Base-by-base conservation (phyloP, 2,329 filamentous ascomycete genomes). In the Metarhizium album region DNA sequence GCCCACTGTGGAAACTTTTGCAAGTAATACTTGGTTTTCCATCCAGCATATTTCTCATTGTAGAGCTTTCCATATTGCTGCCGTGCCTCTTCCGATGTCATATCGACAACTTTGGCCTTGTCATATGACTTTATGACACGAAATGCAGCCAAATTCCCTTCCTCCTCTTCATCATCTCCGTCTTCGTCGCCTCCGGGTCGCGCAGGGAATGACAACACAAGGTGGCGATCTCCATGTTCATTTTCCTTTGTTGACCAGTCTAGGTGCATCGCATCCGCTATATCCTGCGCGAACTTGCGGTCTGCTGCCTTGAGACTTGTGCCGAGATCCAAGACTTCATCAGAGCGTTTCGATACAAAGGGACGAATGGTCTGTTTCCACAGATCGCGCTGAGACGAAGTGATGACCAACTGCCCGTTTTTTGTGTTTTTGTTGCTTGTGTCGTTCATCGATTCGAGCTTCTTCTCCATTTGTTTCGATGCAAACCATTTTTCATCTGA, bases 11-110 rank as follows among this genome's bases (percentile, higher is more conserved):
- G 71, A 58, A 96, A 96, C 66, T 97, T 98, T 51, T 82, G 80
- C 56, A 80, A 74, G 69, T 98, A 98, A 69, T 98, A 95, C 54
- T 87, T 84, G 66, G 94, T 84, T 72, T 96, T 98, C 93, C 93
- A 98, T 51, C 83, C 80, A 54, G 83, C 74, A 64, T 97, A 97
- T 63, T 94, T 95, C 58, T 87, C 74, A 60, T 96, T 83, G 66
- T 98, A 98, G 59, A 93, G 84, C 64, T 84, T 78, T 59, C 95
- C 81, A 67, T 91, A 86, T 18, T 84, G 80, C 47, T 80, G 77
- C 64, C 93, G 84, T 16, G 86, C 86, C 60, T 95, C 86, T 57
- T 90, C 87, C 1, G 84, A 72, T 2, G 86, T 85, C 46, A 88
- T 69, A 60, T 97, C 90, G 38, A 93, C 75, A 23, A 95, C 81